phyloP scores from a whole-genome alignment of 1,139 yeast genomes.

The Hyphopichia fennica region DNA sequence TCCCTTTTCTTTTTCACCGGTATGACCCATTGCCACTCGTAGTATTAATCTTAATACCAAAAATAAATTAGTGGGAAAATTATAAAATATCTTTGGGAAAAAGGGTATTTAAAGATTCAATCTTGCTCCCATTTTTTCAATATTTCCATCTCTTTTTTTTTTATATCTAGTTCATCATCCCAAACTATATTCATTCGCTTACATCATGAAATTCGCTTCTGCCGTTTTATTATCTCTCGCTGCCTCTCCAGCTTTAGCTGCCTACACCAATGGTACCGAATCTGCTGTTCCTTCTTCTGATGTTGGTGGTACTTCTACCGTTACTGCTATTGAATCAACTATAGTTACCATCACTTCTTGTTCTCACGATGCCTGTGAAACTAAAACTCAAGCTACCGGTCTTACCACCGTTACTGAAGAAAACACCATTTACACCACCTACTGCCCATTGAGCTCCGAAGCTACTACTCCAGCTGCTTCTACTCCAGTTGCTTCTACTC shows the following conservation, averaged over 20 bases:
- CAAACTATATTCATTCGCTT: slow-evolving; percentile 23
- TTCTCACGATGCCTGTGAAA: slow-evolving; percentile 25
- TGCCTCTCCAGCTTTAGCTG: slow-evolving; percentile 20
- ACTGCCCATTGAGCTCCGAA: slow-evolving; percentile 20
- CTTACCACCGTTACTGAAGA: slow-evolving; percentile 23
- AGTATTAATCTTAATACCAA: no score
- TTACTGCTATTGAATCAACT: slow-evolving; percentile 30
- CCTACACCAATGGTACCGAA: slow-evolving; percentile 25
- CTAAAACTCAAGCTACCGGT: slow-evolving; percentile 26
- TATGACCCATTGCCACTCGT: no score
- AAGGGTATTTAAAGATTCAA: neutral
- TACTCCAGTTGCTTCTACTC: slow-evolving; percentile 8
- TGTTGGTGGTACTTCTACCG: slow-evolving; percentile 21
- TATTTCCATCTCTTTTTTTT: neutral
- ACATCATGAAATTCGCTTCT: slow-evolving; percentile 25
- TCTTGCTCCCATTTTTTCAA: neutral
- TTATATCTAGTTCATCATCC: neutral
- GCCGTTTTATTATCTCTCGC: slow-evolving; percentile 23
- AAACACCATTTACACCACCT: slow-evolving; percentile 22
- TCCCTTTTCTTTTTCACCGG: no score
- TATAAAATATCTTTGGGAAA: no score
- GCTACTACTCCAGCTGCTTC: slow-evolving; percentile 7
- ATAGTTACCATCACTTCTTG: slow-evolving; percentile 37
- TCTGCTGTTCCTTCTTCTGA: slow-evolving; percentile 8
- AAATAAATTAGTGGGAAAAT: no score